Evolutionary conservation across 352 stramenopile genomes (phyloP).

Genomic region (Phytopythium mirpurense): DNA sequence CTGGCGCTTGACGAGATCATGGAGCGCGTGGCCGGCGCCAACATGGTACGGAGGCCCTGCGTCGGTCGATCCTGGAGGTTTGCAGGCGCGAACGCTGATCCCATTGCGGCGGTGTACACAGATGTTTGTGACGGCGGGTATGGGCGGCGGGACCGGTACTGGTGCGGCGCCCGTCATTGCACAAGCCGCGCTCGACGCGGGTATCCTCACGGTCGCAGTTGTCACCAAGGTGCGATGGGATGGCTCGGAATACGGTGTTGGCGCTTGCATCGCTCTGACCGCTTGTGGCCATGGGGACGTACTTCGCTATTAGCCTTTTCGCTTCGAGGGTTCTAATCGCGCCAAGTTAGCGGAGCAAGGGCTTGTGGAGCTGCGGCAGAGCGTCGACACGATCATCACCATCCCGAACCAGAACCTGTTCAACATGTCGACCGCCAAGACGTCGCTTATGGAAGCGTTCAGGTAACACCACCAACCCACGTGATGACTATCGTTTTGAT

Average conservation of each 20-base stretch:
- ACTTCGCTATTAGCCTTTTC: slow-evolving; percentile 72
- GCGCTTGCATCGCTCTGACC: slow-evolving; percentile 1
- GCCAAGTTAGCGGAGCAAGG: slow-evolving; percentile 75
- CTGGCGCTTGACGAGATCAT: slow-evolving; percentile 81
- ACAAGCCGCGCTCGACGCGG: slow-evolving; percentile 73
- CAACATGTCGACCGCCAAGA: slow-evolving; percentile 85
- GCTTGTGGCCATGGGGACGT: not conserved
- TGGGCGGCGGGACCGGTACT: slow-evolving; percentile 80
- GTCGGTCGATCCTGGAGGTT: not conserved
- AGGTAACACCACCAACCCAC: slow-evolving; percentile 29
- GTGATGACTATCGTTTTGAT: too few species aligned
- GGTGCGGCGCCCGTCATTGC: slow-evolving; percentile 82
- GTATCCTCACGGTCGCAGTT: slow-evolving; percentile 81
- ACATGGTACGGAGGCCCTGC: slow-evolving; percentile 52
- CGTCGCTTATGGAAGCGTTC: slow-evolving; percentile 86
- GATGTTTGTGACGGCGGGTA: slow-evolving; percentile 87
- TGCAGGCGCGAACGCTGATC: not conserved
- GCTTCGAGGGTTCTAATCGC: slow-evolving; percentile 81
- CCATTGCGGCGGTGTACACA: slow-evolving; percentile 16
- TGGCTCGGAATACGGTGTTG: not conserved
- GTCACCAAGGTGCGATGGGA: slow-evolving; percentile 68
- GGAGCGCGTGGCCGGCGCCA: slow-evolving; percentile 74
- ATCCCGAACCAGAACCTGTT: slow-evolving; percentile 89
- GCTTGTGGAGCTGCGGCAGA: slow-evolving; percentile 73
- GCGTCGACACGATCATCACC: slow-evolving; percentile 85